These are phyloP conservation scores for Penicillium sclerotiorum DNA, from an alignment of 2,329 filamentous ascomycete genomes.

Conservation along the genomic window DNA sequence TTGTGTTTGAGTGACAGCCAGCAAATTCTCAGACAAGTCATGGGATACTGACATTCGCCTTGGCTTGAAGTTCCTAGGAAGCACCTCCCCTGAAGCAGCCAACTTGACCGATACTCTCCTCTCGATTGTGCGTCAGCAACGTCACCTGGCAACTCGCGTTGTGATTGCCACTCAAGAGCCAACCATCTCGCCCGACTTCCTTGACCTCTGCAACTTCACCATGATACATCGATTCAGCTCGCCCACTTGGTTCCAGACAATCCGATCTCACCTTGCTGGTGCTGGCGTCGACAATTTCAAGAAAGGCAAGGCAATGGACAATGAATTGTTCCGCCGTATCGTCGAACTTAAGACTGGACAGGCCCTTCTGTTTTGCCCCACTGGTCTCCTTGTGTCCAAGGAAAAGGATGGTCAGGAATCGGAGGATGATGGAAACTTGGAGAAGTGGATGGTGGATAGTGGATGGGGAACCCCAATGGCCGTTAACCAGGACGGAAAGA, in stretches of 20 bases:
- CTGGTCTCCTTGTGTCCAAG: background rate
- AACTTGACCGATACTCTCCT: slow-evolving; percentile 66
- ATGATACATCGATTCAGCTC: slow-evolving; percentile 73
- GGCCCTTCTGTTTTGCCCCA: slow-evolving; percentile 1
- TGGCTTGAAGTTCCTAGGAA: background rate
- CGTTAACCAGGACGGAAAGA: too few species aligned
- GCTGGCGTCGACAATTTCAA: slow-evolving; percentile 11
- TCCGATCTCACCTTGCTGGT: slow-evolving; percentile 53
- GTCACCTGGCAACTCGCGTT: slow-evolving; percentile 67
- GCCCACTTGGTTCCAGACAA: slow-evolving; percentile 61
- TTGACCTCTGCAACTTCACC: slow-evolving; percentile 72
- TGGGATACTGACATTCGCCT: too few species aligned
- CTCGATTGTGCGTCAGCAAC: slow-evolving; percentile 67
- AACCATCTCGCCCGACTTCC: slow-evolving; percentile 66
- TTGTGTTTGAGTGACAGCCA: background rate
- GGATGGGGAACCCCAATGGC: too few species aligned
- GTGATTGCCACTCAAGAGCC: slow-evolving; percentile 79
- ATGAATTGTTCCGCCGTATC: background rate
- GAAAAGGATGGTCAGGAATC: background rate
- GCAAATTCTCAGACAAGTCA: slow-evolving; percentile 20
- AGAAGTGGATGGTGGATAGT: too few species aligned
- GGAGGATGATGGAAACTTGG: background rate
- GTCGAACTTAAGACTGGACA: background rate
- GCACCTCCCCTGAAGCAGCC: slow-evolving; percentile 52
- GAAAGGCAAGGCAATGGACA: background rate